Evolutionary conservation across 495 filamentous ascomycete genomes (phyloP), one percentile per base, ranked within the genome.

Genomic region (Neurospora sp.): DNA sequence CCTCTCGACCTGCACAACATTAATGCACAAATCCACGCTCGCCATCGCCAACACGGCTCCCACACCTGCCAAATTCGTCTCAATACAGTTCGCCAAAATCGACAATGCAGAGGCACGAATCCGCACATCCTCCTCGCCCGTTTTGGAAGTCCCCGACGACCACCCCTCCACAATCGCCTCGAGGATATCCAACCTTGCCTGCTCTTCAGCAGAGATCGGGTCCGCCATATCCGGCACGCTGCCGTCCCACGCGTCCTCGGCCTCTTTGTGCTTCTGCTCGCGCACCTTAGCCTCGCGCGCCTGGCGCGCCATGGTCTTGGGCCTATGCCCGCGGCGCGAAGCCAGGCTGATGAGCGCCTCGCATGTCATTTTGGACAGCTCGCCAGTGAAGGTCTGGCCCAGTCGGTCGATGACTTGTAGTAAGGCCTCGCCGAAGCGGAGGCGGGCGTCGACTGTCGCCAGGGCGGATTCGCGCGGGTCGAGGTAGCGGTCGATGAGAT

Each of bases 91-190:
- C 0, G 88, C 88, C 22, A 96, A 83, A 20, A 97, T 87, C 6
- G 91, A 92, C 1, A 97, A 80, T 4, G 93, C 93, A 0, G 93
- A 96, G 10, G 92, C 86, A 7, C 94, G 89, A 44, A 94, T 85
- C 16, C 94, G 86, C 3, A 95, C 83, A 76, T 97, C 93, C 75
- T 97, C 94, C 22, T 87, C 84, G 0, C 87, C 85, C 2, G 89
- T 87, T 70, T 87, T 91, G 53, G 86, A 86, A 70, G 90, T 88
- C 0, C 53, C 53, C 6, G 53, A 27, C 6, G 53, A 65, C 94
- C 94, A 97, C 6, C 91, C 91, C 6, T 85, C 81, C 2, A 96
- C 85, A 44, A 96, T 92, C 68, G 86, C 86, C 18, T 86, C 85
- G 0, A 91, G 82, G 12, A 89, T 80, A 4, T 85, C 86, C 31